A percentile compares a stretch with the other conserved stretches of the same genome.
Evolutionary conservation across 805 yeast genomes (phyloP).

Genomic region (Candida easanensis): DNA sequence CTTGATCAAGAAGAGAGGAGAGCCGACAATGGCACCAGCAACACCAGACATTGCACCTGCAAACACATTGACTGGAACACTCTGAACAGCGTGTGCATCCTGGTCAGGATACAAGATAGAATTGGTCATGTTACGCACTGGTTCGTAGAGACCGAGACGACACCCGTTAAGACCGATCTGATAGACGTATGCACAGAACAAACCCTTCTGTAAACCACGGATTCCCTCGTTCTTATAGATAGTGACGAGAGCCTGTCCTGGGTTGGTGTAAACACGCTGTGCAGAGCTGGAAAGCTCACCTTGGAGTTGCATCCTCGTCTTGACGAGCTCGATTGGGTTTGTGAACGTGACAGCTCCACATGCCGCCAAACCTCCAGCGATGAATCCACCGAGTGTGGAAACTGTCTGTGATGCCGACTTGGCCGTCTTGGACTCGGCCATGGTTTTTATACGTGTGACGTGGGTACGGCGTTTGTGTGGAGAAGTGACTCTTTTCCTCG

Average conservation of each 20-base stretch:
- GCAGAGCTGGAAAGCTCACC: conserved; percentile 72
- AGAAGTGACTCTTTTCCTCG: neutral
- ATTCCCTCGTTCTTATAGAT: conserved; percentile 82
- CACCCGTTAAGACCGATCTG: conserved; percentile 93
- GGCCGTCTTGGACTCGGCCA: conserved; percentile 1
- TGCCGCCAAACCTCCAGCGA: conserved; percentile 93
- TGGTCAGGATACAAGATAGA: conserved; percentile 46
- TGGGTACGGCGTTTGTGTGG: neutral
- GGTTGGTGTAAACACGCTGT: conserved; percentile 69
- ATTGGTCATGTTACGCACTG: conserved; percentile 64
- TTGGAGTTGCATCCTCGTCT: conserved; percentile 94
- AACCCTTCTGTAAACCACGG: conserved; percentile 85
- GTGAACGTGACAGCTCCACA: conserved; percentile 98
- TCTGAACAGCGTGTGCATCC: conserved; percentile 49
- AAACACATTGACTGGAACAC: conserved; percentile 58
- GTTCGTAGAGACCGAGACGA: conserved; percentile 92
- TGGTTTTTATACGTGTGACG: too few relatives aligned
- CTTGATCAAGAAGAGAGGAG: conserved; percentile 89
- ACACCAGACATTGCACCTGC: conserved; percentile 86
- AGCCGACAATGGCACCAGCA: conserved; percentile 85
- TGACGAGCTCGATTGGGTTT: conserved; percentile 92
- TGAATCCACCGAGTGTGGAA: conserved; percentile 71
- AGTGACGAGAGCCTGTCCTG: conserved; percentile 75
- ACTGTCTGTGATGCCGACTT: conserved; percentile 54
- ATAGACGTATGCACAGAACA: conserved; percentile 83